Conservation (phyloP, 2,329 filamentous ascomycete species). For the Alternaria gansuensis region DNA sequence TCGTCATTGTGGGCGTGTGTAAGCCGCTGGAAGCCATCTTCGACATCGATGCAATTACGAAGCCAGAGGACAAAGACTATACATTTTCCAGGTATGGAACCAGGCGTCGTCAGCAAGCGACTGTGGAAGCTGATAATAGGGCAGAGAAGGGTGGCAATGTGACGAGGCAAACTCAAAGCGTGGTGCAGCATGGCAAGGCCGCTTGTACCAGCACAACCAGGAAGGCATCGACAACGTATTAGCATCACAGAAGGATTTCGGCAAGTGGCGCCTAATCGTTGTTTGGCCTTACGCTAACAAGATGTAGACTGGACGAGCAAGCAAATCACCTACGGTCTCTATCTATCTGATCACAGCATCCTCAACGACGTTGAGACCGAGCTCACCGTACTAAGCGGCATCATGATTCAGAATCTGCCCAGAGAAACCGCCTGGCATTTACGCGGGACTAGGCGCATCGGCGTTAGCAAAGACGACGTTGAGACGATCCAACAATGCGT, state of each 20-base stretch:
- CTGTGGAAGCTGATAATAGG: neutral
- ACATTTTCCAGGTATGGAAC: conserved; percentile 56
- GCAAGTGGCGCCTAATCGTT: conserved; percentile 28
- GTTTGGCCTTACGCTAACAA: neutral
- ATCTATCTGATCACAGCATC: conserved; percentile 65
- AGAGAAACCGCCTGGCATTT: conserved; percentile 66
- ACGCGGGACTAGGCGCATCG: conserved; percentile 60
- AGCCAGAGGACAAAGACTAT: conserved; percentile 66
- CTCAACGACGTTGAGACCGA: conserved; percentile 65
- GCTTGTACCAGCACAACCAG: conserved; percentile 64
- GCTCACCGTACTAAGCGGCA: conserved; percentile 62
- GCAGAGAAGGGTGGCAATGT: conserved; percentile 64
- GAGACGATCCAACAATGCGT: conserved; percentile 56
- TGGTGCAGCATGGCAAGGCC: conserved; percentile 64
- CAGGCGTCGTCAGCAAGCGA: neutral
- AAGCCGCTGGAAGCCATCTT: conserved; percentile 70
- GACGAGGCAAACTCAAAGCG: conserved; percentile 64
- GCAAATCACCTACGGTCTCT: conserved; percentile 68
- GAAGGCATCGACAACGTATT: conserved; percentile 52
- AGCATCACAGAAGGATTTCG: conserved; percentile 58
- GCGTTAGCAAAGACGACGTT: conserved; percentile 57
- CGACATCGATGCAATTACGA: conserved; percentile 62
- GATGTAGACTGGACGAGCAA: conserved; percentile 60
- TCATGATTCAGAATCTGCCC: conserved; percentile 67
- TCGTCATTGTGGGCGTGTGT: conserved; percentile 67